Base-by-base conservation (phyloP, 805 yeast genomes). In the Ogataea minuta region DNA sequence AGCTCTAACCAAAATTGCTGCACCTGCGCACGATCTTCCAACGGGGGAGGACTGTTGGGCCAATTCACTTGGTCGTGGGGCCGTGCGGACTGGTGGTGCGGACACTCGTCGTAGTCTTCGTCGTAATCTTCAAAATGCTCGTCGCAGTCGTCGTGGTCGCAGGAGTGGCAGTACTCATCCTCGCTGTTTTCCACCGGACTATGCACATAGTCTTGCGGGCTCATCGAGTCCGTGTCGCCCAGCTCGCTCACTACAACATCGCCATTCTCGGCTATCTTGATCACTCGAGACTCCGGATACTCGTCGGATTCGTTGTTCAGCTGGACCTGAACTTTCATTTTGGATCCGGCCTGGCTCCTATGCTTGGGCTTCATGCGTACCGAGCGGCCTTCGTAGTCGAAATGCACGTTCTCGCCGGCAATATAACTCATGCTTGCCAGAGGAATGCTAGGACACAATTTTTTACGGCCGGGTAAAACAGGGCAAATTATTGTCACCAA, bases 211-310 rank as follows among this genome's bases (percentile, higher is more conserved):
- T 27, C 38, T 13, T 38, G 34, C 12, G 54, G 60, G 16, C 54
- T 59, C 9, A 53, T 40, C 8, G 48, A 42, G 23, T 46, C 44
- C 36, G 24, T 45, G 40, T 48, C 50, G 16, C 51, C 53, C 35
- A 77, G 54, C 36, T 76, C 71, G 50, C 84, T 83, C 16, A 86
- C 88, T 34, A 84, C 74, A 4, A 85, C 84, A 49, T 83, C 86
- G 6, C 95, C 95, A 56, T 84, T 82, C 4, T 59, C 47, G 4
- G 76, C 84, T 49, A 81, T 79, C 49, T 77, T 81, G 31, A 84
- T 78, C 4, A 84, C 79, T 41, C 93, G 61, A 7, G 89, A 81
- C 10, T 75, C 71, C 2, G 93, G 93, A 53, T 84, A 84, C 11
- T 81, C 87, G 24, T 74, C 71, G 27, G 71, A 68, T 10, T 81